Percentiles rank a stretch among this genome's conserved stretches.
Evolutionary conservation across 2,329 filamentous ascomycete genomes (phyloP).

Genomic region (Colletotrichum eleusines): DNA sequence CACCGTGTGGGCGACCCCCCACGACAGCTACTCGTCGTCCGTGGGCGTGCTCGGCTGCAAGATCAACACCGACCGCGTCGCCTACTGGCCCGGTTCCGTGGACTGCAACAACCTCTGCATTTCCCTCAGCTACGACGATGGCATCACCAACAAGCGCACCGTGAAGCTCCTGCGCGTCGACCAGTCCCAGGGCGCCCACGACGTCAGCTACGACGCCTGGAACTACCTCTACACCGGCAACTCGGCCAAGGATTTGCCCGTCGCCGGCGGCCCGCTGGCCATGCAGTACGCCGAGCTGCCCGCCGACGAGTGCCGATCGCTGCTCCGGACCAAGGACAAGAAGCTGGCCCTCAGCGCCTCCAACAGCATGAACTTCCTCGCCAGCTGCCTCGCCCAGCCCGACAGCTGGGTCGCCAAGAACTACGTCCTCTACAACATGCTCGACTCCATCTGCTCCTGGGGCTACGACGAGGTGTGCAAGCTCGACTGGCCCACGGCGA

Average conservation of each 20-base stretch:
- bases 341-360: slow-evolving; percentile 59
- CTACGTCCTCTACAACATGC: slow-evolving; percentile 64
- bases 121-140: slow-evolving; percentile 47
- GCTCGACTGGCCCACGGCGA: slow-evolving; percentile 57
- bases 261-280: slow-evolving; percentile 59
- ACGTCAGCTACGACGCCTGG: slow-evolving; percentile 66
- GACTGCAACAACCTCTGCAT: slow-evolving; percentile 61
- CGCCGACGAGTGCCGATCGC: slow-evolving; percentile 58
- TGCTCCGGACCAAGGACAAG: slow-evolving; percentile 59
- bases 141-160: slow-evolving; percentile 43
- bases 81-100: slow-evolving; percentile 62
- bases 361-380: slow-evolving; percentile 67
- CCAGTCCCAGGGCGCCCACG: slow-evolving; percentile 56
- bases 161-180: slow-evolving; percentile 46
- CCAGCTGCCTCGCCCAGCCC: slow-evolving; percentile 55
- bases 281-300: slow-evolving; percentile 61
- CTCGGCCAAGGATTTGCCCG: slow-evolving; percentile 59
- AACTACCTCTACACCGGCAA: slow-evolving; percentile 62
- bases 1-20: slow-evolving; percentile 55
- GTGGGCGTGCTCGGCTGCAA: slow-evolving; percentile 65
- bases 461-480: slow-evolving; percentile 61
- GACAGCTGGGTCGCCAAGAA: slow-evolving; percentile 62
- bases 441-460: slow-evolving; percentile 60
- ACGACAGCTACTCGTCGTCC: slow-evolving; percentile 62
- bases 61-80: slow-evolving; percentile 64